Conservation (phyloP, 2,329 filamentous ascomycete species). For the Dissoconium aciculare region DNA sequence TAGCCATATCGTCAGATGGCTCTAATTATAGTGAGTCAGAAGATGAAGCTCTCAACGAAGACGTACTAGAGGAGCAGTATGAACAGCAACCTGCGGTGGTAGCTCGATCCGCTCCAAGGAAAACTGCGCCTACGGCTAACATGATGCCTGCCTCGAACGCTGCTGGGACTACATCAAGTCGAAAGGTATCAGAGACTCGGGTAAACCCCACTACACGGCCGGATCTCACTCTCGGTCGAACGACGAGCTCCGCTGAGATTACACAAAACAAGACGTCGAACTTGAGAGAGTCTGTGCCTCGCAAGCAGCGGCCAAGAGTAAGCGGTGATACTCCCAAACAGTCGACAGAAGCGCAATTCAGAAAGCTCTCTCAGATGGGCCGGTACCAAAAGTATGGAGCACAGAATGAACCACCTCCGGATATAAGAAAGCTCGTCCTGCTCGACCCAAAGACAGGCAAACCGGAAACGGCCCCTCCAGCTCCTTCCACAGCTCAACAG, state of each 20-base stretch:
- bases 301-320: slow-evolving; percentile 9
- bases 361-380: slow-evolving; percentile 12
- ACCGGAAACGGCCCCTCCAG: slow-evolving; percentile 2
- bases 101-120: too few relatives aligned
- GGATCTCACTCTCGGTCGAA: too few relatives aligned
- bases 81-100: too few relatives aligned
- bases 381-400: slow-evolving; percentile 12
- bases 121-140: too few relatives aligned
- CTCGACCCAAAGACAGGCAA: slow-evolving; percentile 21
- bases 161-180: too few relatives aligned
- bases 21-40: neutral
- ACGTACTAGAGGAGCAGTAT: too few relatives aligned
- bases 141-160: too few relatives aligned
- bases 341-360: slow-evolving; percentile 11
- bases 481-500: neutral
- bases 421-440: slow-evolving; percentile 14
- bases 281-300: neutral
- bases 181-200: too few relatives aligned
- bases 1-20: neutral
- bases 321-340: slow-evolving; percentile 13
- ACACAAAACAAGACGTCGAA: slow-evolving; percentile 7
- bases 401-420: slow-evolving; percentile 17
- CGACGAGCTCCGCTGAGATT: too few relatives aligned
- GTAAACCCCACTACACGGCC: too few relatives aligned
- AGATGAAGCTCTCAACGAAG: too few relatives aligned